These are phyloP conservation scores for Ganoderma resinaceum DNA, from an alignment of 1,284 basidiomycete species.

Conservation along the genomic window DNA sequence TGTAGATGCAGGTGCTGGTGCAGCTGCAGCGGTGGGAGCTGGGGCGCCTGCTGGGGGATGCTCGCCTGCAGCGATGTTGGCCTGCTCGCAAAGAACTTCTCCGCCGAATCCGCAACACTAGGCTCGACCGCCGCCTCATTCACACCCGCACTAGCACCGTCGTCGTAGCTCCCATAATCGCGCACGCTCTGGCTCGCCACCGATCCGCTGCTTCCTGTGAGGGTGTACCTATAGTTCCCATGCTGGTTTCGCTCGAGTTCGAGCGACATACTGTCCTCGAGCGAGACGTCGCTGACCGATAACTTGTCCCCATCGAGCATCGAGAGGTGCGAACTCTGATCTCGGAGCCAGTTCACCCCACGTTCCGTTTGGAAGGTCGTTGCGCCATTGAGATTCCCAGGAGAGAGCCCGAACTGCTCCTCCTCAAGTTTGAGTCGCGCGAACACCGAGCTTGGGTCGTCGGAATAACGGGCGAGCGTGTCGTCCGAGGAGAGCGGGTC, in stretches of 20 bases:
- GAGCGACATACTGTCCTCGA: conserved; percentile 47
- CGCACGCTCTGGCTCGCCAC: conserved; percentile 52
- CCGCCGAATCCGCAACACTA: conserved; percentile 31
- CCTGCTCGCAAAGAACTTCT: conserved; percentile 36
- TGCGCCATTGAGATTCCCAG: conserved; percentile 52
- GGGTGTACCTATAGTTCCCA: conserved; percentile 80
- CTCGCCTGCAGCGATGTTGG: conserved; percentile 67
- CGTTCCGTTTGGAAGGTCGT: conserved; percentile 61
- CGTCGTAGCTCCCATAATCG: conserved; percentile 61
- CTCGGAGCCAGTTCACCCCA: conserved; percentile 81
- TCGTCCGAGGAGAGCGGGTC: conserved; percentile 41
- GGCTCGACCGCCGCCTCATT: conserved; percentile 36
- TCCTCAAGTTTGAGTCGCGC: conserved; percentile 63
- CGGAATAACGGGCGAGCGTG: conserved; percentile 41
- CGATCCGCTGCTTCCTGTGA: conserved; percentile 60
- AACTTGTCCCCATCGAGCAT: conserved; percentile 37
- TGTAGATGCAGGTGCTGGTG: conserved; percentile 16
- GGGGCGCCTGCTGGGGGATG: conserved; percentile 52
- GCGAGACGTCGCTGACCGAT: conserved; percentile 30
- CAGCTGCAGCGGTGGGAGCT: not conserved
- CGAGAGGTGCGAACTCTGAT: conserved; percentile 75
- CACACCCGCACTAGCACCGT: conserved; percentile 45
- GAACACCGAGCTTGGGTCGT: conserved; percentile 59
- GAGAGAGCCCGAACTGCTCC: conserved; percentile 49
- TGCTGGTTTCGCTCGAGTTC: conserved; percentile 68